These are phyloP conservation scores for Entophlyctis luteolus DNA, from an alignment of 192 early-diverging fungal species.

Conservation along the genomic window DNA sequence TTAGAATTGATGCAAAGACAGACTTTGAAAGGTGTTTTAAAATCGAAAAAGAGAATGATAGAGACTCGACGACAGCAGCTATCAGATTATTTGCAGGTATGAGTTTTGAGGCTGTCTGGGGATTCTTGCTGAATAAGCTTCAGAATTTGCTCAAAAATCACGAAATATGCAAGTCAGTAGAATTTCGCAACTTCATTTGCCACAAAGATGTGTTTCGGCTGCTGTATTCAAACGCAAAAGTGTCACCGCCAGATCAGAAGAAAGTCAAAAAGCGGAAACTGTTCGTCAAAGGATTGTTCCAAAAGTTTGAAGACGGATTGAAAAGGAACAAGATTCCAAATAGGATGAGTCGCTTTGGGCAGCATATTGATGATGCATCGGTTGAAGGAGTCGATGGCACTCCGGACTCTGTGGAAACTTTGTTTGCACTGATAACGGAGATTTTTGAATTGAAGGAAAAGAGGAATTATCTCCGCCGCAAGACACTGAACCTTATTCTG, in stretches of 20 bases:
- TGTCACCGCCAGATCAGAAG: not conserved
- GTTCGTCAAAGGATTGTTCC: conserved; percentile 60
- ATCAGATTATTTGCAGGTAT: conserved; percentile 63
- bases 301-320: conserved; percentile 69
- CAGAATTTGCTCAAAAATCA: conserved; percentile 59
- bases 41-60: conserved; percentile 61
- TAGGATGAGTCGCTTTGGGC: too few relatives aligned
- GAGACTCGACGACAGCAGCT: conserved; percentile 65
- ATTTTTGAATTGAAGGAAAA: conserved; percentile 86
- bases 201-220: conserved; percentile 27
- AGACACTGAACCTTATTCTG: conserved; percentile 79
- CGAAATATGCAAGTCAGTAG: conserved; percentile 57
- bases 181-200: conserved; percentile 72
- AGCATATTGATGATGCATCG: too few relatives aligned
- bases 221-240: not conserved
- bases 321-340: conserved; percentile 10
- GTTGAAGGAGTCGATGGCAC: not conserved
- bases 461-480: conserved; percentile 83
- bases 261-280: conserved; percentile 24
- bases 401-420: conserved; percentile 50
- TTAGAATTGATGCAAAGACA: conserved; percentile 71
- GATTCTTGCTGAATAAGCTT: not conserved
- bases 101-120: not conserved
- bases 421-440: conserved; percentile 83
- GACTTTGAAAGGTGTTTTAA: conserved; percentile 57